A percentile compares a stretch with the other conserved stretches of the same genome.
Conservation (phyloP, 2,329 filamentous ascomycete genomes). For the Hymenoscyphus albidus region DNA sequence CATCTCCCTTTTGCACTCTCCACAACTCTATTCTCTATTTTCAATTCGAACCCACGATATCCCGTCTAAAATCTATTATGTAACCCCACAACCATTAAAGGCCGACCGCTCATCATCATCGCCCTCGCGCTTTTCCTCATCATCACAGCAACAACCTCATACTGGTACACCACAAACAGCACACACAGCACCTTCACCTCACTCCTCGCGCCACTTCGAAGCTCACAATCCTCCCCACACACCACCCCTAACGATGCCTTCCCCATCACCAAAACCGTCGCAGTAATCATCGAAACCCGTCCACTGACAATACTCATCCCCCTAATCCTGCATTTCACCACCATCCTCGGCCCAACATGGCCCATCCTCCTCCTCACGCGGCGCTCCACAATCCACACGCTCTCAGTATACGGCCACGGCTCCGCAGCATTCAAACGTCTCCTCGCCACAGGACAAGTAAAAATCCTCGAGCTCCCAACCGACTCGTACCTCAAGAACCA, state of each 20-base stretch:
- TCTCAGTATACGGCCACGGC: constrained; percentile 20
- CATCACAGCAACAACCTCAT: neutral
- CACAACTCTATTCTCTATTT: neutral
- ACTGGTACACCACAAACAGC: neutral
- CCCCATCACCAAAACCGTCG: constrained; percentile 27
- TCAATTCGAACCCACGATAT: neutral
- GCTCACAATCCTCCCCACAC: neutral
- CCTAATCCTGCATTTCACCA: constrained; percentile 36
- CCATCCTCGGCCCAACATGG: constrained; percentile 40
- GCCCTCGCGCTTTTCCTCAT: neutral
- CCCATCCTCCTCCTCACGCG: constrained; percentile 41
- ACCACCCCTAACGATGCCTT: neutral
- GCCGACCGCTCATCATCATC: neutral
- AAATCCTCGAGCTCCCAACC: constrained; percentile 36
- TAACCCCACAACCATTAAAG: neutral
- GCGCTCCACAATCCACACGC: constrained; percentile 25
- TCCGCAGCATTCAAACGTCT: constrained; percentile 36
- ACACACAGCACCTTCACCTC: neutral
- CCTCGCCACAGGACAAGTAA: constrained; percentile 31
- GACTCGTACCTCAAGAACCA: constrained; percentile 33
- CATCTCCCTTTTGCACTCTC: no score
- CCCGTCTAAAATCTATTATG: neutral
- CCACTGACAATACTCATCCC: constrained; percentile 32
- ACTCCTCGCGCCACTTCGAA: neutral
- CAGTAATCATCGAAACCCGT: constrained; percentile 36